Evolutionary conservation across 2,329 filamentous ascomycete genomes (phyloP).

Genomic region (Drechslerella coelobrocha): DNA sequence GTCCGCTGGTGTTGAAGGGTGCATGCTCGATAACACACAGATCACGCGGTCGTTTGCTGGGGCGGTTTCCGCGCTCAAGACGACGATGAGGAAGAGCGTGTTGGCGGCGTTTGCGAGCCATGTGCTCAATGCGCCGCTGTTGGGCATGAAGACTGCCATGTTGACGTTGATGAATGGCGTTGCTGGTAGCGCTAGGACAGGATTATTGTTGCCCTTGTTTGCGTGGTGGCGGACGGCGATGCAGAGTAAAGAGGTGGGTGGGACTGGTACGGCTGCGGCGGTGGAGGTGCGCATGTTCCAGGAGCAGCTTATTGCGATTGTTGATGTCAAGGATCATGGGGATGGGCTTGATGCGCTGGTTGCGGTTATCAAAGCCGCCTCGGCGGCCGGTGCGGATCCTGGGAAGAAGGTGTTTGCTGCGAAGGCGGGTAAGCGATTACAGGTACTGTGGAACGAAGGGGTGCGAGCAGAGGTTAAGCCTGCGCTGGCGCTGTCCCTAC

Average conservation of each 20-base stretch:
- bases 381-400: slow-evolving; percentile 7
- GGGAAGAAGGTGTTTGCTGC: slow-evolving; percentile 35
- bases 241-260: slow-evolving; percentile 61
- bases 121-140: slow-evolving; percentile 70
- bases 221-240: slow-evolving; percentile 70
- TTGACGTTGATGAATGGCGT: slow-evolving; percentile 75
- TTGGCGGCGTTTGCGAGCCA: slow-evolving; percentile 78
- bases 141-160: slow-evolving; percentile 73
- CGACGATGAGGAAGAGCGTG: slow-evolving; percentile 59
- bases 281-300: slow-evolving; percentile 64
- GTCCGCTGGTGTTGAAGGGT: slow-evolving; percentile 82
- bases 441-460: slow-evolving; percentile 39
- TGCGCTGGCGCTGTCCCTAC: slow-evolving; percentile 43
- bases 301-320: slow-evolving; percentile 63
- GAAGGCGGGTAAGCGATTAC: slow-evolving; percentile 47
- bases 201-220: slow-evolving; percentile 77
- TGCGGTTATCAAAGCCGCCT: slow-evolving; percentile 27
- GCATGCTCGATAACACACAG: slow-evolving; percentile 77
- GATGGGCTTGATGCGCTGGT: slow-evolving; percentile 66
- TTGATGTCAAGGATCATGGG: slow-evolving; percentile 64
- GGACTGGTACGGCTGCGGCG: slow-evolving; percentile 56
- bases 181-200: slow-evolving; percentile 75
- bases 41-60: slow-evolving; percentile 70
- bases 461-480: slow-evolving; percentile 48
- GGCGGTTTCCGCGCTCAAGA: slow-evolving; percentile 69